phyloP scores from a whole-genome alignment of 306 rosid species.

The Castanea sativa region DNA sequence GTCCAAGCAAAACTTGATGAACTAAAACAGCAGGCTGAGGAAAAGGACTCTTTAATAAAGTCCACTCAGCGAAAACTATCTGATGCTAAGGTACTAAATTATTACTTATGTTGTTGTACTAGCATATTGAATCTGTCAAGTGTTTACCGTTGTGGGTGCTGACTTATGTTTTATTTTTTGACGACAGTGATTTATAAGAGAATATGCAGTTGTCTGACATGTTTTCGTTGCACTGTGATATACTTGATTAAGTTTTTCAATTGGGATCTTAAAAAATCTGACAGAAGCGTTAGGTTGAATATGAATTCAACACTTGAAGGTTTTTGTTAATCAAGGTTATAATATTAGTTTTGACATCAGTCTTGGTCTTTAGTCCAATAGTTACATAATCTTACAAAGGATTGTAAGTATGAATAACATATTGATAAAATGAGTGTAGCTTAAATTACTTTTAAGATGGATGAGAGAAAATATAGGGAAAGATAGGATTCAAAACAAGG shows the following conservation, averaged over 20 bases:
- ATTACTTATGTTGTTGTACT: not conserved
- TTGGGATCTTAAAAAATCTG: conserved; percentile 12
- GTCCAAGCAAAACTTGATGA: conserved; percentile 57
- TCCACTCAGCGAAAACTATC: conserved; percentile 64
- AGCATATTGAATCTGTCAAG: not conserved
- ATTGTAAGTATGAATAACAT: not conserved
- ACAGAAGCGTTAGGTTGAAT: not conserved
- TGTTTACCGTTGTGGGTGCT: not conserved
- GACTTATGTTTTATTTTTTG: not conserved
- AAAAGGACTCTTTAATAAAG: conserved; percentile 68
- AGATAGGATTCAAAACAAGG: too few species aligned
- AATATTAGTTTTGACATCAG: not conserved
- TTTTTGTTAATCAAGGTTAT: not conserved
- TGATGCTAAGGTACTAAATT: conserved; percentile 71
- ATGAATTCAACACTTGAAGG: not conserved
- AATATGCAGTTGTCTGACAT: conserved; percentile 1
- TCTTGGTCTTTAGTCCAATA: not conserved
- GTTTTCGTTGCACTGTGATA: not conserved
- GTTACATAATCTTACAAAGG: not conserved
- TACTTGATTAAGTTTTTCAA: conserved; percentile 2
- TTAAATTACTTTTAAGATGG: too few species aligned
- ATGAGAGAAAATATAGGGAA: too few species aligned
- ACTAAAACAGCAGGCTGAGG: conserved; percentile 55
- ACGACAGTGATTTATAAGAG: not conserved
- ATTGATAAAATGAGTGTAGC: too few species aligned